Percentiles rank a stretch among this genome's conserved stretches.
Evolutionary conservation across 805 yeast species (phyloP).

Genomic region (Zygotorulaspora florentina): DNA sequence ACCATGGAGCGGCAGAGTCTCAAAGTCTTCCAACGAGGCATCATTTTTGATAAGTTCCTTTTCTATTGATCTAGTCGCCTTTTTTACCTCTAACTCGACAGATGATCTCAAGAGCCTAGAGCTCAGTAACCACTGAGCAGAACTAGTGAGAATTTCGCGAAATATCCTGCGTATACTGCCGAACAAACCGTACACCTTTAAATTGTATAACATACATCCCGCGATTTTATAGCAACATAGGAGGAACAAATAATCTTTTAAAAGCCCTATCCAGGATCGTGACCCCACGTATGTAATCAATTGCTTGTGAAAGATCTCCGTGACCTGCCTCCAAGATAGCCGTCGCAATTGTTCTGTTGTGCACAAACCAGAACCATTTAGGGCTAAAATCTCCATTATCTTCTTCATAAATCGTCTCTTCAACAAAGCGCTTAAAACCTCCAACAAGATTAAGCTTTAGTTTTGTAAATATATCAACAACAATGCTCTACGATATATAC

Average conservation of each 20-base stretch:
- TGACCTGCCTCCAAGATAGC: not conserved
- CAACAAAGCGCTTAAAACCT: too few relatives aligned
- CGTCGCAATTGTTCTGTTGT: not conserved
- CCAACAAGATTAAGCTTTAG: too few relatives aligned
- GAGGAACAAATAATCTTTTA: conserved; percentile 28
- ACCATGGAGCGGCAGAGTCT: conserved; percentile 57
- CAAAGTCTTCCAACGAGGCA: conserved; percentile 41
- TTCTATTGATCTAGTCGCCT: conserved; percentile 50
- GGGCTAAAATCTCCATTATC: not conserved
- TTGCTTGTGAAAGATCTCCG: not conserved
- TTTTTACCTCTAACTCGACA: conserved; percentile 57
- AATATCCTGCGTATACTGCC: conserved; percentile 27
- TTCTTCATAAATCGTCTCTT: not conserved
- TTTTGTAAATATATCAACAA: too few relatives aligned
- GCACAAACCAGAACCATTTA: not conserved
- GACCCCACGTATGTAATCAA: conserved; percentile 2
- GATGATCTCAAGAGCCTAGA: conserved; percentile 52
- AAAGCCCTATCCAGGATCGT: conserved; percentile 11
- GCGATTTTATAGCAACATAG: conserved; percentile 12
- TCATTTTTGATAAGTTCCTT: conserved; percentile 53
- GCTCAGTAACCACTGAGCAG: conserved; percentile 36
- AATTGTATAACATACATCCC: conserved; percentile 9
- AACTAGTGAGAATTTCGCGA: conserved; percentile 17
- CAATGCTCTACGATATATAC: too few relatives aligned
- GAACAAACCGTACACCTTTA: conserved; percentile 40